Percentiles rank a stretch among this genome's conserved stretches.
phyloP scores from a whole-genome alignment of 2,329 filamentous ascomycete species.

The Ophiostoma perfectum region DNA sequence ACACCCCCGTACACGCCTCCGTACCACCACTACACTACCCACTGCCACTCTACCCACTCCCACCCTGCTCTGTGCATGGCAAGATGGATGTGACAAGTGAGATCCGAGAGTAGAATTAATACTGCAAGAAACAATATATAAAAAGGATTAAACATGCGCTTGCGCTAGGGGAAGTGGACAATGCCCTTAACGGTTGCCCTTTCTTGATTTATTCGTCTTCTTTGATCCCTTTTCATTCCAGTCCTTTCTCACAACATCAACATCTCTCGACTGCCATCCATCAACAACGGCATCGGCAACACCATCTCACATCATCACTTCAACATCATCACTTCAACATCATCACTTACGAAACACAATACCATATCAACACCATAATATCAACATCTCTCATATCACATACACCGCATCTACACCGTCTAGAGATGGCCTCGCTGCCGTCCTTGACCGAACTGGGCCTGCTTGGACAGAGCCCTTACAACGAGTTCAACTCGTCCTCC shows the following conservation, averaged over 20 bases:
- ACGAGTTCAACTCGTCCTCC: not conserved
- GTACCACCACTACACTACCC: too few relatives aligned
- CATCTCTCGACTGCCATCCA: not conserved
- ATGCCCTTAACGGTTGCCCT: not conserved
- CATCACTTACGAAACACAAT: not conserved
- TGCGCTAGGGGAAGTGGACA: not conserved
- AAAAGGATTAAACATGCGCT: not conserved
- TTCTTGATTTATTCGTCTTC: not conserved
- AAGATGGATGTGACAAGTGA: constrained; percentile 15
- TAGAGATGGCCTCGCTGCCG: constrained; percentile 15
- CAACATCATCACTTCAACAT: not conserved
- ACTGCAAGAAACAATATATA: not conserved
- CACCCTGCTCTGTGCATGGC: not conserved
- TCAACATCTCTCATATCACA: not conserved
- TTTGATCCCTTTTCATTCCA: not conserved
- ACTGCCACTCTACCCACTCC: not conserved
- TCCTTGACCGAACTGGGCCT: constrained; percentile 25
- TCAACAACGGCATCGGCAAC: not conserved
- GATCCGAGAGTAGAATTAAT: constrained; percentile 15
- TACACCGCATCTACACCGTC: too few relatives aligned
- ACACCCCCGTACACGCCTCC: too few relatives aligned
- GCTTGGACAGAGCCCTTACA: constrained; percentile 10
- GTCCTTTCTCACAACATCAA: not conserved
- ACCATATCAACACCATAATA: not conserved
- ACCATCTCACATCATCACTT: not conserved